Evolutionary conservation across 495 filamentous ascomycete genomes (phyloP).

Genomic region (Trichocladium uniseriatum): DNA sequence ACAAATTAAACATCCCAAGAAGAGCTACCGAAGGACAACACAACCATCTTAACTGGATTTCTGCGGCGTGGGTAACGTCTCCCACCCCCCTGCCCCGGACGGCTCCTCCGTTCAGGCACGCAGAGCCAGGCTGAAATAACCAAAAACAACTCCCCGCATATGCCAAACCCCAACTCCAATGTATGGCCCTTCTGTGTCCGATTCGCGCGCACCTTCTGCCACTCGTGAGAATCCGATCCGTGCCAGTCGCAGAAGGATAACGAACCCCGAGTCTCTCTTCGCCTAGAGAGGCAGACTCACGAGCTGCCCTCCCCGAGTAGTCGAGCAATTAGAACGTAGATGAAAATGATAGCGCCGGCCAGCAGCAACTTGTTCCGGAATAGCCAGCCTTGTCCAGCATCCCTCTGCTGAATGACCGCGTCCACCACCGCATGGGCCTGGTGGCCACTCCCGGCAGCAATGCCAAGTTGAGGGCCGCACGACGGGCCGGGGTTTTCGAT

Average conservation of each 20-base stretch:
- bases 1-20: too few relatives aligned
- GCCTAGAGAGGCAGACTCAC: background rate
- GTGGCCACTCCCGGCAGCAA: slow-evolving; percentile 56
- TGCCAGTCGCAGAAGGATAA: background rate
- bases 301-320: slow-evolving; percentile 45
- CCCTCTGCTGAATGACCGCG: slow-evolving; percentile 58
- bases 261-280: background rate
- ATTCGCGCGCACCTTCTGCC: background rate
- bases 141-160: too few relatives aligned
- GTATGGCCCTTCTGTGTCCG: too few relatives aligned
- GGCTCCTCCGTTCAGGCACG: too few relatives aligned
- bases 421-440: slow-evolving; percentile 74
- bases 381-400: slow-evolving; percentile 75
- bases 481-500: slow-evolving; percentile 34
- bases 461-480: slow-evolving; percentile 59
- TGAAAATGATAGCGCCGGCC: slow-evolving; percentile 55
- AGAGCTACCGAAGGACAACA: too few relatives aligned
- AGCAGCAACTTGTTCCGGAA: slow-evolving; percentile 66
- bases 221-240: background rate
- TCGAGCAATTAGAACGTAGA: slow-evolving; percentile 71
- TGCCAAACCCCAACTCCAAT: too few relatives aligned
- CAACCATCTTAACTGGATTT: too few relatives aligned
- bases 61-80: too few relatives aligned
- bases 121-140: too few relatives aligned
- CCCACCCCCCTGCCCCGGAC: too few relatives aligned